Evolutionary conservation across 1,139 yeast genomes (phyloP), one percentile per base, ranked within the genome.

Genomic region (Yamadazyma membranifaciens): DNA sequence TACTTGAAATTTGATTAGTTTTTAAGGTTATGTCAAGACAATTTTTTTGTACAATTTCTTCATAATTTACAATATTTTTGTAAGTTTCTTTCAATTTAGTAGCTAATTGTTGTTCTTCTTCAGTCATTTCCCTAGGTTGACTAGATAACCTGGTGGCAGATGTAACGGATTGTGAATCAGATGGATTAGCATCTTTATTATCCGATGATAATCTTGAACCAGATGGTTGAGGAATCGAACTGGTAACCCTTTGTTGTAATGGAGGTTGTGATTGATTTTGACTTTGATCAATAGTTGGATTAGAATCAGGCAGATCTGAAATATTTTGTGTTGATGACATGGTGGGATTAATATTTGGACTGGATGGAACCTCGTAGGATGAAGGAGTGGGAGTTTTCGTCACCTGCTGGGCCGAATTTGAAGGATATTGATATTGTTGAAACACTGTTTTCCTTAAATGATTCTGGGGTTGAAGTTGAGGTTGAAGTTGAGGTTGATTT

Each of bases 71-170:
- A 37, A 84, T 83, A 42, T 77, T 70, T 51, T 82, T 82, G 57
- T 83, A 84, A 6, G 88, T 82, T 53, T 83, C 89, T 56, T 84
- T 87, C 25, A 83, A 59, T 52, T 83, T 83, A 3, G 84, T 71
- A 4, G 87, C 87, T 40, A 83, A 64, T 42, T 80, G 80, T 49
- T 82, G 89, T 56, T 83, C 88, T 54, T 83, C 87, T 44, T 77
- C 83, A 1, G 81, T 63, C 66, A 78, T 70, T 15, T 69, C 64
- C 33, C 77, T 56, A 11, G 48, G 45, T 14, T 42, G 50, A 15
- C 14, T 32, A n/a, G 28, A 6, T 17, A 11, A n/a, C 13, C 17
- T 6, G 3, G 36, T 24, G 4, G 33, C 15, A 3, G 29, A 9
- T 12, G 29, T 11, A 25, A 15, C 16, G 6, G 15, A 13, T 11